Evolutionary conservation across 306 rosid species (phyloP).

Genomic region (Lathyrus aphaca): DNA sequence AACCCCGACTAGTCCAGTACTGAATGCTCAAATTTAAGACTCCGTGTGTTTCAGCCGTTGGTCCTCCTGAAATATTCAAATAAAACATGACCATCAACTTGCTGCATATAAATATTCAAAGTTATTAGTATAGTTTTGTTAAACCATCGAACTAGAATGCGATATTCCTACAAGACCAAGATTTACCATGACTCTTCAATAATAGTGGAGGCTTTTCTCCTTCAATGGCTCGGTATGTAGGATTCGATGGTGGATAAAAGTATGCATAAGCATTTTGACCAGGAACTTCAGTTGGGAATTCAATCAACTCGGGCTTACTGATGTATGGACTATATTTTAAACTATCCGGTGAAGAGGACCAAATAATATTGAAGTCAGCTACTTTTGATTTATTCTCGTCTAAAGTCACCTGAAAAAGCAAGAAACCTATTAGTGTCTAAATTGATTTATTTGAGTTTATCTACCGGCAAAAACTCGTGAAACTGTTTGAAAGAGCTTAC

Average conservation of each 20-base stretch:
- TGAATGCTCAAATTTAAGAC: conserved; percentile 71
- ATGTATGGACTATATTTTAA: conserved; percentile 63
- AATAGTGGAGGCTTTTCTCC: conserved; percentile 89
- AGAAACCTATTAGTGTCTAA: conserved; percentile 18
- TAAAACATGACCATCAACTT: background rate
- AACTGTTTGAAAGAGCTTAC: no score
- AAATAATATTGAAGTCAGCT: conserved; percentile 63
- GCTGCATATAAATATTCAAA: no score
- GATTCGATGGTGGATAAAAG: conserved; percentile 83
- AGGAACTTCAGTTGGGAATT: conserved; percentile 90
- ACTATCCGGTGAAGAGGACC: conserved; percentile 93
- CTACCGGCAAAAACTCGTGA: no score
- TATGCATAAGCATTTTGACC: conserved; percentile 92
- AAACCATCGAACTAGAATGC: conserved; percentile 9
- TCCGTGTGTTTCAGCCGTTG: conserved; percentile 83
- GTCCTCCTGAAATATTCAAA: conserved; percentile 79
- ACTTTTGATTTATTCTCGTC: conserved; percentile 59
- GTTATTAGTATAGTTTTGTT: background rate
- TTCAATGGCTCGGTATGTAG: conserved; percentile 58
- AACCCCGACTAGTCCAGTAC: conserved; percentile 95
- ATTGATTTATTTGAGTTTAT: background rate
- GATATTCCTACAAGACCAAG: conserved; percentile 3
- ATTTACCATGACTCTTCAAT: conserved; percentile 86
- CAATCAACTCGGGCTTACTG: conserved; percentile 83
- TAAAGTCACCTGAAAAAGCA: conserved; percentile 64